Percentiles rank a stretch among this genome's conserved stretches.
Conservation (phyloP, 2,329 filamentous ascomycete species). For the Calonectria pseudoturangicola region DNA sequence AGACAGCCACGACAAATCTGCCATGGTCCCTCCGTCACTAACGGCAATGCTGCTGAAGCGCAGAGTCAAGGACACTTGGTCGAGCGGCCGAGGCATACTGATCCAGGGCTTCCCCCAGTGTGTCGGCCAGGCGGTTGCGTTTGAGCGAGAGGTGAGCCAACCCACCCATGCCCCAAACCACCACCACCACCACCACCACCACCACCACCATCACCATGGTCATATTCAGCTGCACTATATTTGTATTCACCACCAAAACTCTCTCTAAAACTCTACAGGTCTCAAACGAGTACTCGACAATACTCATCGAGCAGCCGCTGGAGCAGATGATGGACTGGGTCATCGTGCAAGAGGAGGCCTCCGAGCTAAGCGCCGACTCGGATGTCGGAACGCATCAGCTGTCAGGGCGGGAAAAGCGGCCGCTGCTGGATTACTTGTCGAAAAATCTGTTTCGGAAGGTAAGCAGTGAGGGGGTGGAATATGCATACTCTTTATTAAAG, state of each 20-base stretch:
- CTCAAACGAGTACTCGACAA: constrained; percentile 34
- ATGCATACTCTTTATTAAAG: not conserved
- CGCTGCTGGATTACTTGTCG: constrained; percentile 35
- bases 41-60: constrained; percentile 37
- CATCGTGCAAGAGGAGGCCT: constrained; percentile 10
- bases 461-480: not conserved
- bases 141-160: constrained; percentile 40
- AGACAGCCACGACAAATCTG: constrained; percentile 29
- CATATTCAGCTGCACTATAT: not conserved
- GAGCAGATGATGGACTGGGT: constrained; percentile 26
- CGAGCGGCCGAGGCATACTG: constrained; percentile 33
- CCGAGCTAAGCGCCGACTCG: constrained; percentile 5
- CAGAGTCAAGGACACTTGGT: constrained; percentile 32
- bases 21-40: constrained; percentile 31
- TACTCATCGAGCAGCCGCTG: constrained; percentile 21
- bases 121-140: constrained; percentile 33
- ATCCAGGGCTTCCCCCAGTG: constrained; percentile 37
- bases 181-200: not conserved
- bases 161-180: not conserved
- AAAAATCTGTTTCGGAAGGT: constrained; percentile 34
- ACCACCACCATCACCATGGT: not conserved
- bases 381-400: not conserved
- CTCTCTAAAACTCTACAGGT: constrained; percentile 8
- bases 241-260: not conserved
- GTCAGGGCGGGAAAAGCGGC: constrained; percentile 9